These are phyloP conservation scores for Kuraishia ogatae DNA, from an alignment of 805 yeast genomes.

Conservation along the genomic window DNA sequence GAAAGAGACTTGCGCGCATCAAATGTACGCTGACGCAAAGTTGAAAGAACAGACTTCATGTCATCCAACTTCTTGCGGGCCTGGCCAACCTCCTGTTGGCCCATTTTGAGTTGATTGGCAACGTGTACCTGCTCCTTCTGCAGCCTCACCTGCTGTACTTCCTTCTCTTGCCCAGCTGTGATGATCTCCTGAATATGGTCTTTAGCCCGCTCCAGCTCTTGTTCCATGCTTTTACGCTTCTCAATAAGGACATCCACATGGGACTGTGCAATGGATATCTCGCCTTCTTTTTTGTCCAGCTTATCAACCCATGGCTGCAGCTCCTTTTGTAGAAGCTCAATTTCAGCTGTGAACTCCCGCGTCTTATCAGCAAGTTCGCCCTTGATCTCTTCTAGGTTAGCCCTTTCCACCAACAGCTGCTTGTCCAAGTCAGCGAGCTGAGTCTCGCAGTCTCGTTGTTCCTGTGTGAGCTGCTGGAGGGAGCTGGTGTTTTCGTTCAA, in stretches of 20 bases:
- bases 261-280: slow-evolving; percentile 55
- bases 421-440: slow-evolving; percentile 37
- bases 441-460: slow-evolving; percentile 33
- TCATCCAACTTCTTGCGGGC: slow-evolving; percentile 42
- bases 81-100: slow-evolving; percentile 44
- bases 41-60: slow-evolving; percentile 43
- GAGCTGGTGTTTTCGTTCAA: slow-evolving; percentile 34
- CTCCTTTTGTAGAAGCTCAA: slow-evolving; percentile 52
- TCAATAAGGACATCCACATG: slow-evolving; percentile 51
- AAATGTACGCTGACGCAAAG: slow-evolving; percentile 50
- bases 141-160: slow-evolving; percentile 33
- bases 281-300: slow-evolving; percentile 53
- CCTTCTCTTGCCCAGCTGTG: slow-evolving; percentile 39
- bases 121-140: slow-evolving; percentile 41
- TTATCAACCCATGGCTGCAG: slow-evolving; percentile 80
- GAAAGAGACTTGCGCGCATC: slow-evolving; percentile 59
- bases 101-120: slow-evolving; percentile 44
- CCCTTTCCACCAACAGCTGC: slow-evolving; percentile 44
- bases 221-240: slow-evolving; percentile 31
- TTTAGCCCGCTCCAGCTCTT: slow-evolving; percentile 36
- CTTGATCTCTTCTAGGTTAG: slow-evolving; percentile 54
- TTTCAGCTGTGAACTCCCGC: slow-evolving; percentile 51
- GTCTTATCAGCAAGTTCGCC: slow-evolving; percentile 67
- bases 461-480: slow-evolving; percentile 32
- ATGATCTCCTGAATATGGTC: slow-evolving; percentile 24